phyloP scores from a whole-genome alignment of 2,329 filamentous ascomycete species.

The Colletotrichum sp. region DNA sequence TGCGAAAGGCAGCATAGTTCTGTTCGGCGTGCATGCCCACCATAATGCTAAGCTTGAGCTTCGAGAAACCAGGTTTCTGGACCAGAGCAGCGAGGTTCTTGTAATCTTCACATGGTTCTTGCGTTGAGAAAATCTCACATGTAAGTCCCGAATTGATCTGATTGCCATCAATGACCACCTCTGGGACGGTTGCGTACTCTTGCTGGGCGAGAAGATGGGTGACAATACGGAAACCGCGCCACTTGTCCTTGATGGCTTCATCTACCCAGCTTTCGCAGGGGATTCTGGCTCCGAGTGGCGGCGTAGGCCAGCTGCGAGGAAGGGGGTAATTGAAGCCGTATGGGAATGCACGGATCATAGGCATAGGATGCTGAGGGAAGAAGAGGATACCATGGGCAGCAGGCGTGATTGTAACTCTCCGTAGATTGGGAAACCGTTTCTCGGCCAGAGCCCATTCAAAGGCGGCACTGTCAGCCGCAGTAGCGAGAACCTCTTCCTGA shows the following conservation, averaged over 20 bases:
- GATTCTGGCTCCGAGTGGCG: neutral
- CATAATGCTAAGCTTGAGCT: slow-evolving; percentile 29
- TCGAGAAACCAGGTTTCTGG: slow-evolving; percentile 27
- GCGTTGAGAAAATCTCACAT: slow-evolving; percentile 30
- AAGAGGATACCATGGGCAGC: slow-evolving; percentile 40
- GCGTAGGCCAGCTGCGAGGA: slow-evolving; percentile 33
- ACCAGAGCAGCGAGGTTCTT: slow-evolving; percentile 26
- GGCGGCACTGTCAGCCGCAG: slow-evolving; percentile 31
- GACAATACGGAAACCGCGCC: slow-evolving; percentile 36
- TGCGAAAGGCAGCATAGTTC: slow-evolving; percentile 17
- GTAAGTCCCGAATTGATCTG: slow-evolving; percentile 34
- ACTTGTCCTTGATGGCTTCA: slow-evolving; percentile 25
- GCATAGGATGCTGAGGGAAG: slow-evolving; percentile 44
- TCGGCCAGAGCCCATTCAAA: slow-evolving; percentile 34
- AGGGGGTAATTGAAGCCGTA: slow-evolving; percentile 43
- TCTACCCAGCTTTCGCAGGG: neutral
- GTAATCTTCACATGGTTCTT: slow-evolving; percentile 27
- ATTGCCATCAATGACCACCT: slow-evolving; percentile 37
- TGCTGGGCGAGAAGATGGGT: slow-evolving; percentile 28
- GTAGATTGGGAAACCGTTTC: slow-evolving; percentile 36
- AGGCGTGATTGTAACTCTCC: slow-evolving; percentile 41
- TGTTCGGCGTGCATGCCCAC: slow-evolving; percentile 9
- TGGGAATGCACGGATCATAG: slow-evolving; percentile 45
- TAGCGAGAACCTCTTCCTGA: neutral
- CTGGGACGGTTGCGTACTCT: slow-evolving; percentile 28